Evolutionary conservation across 768 basidiomycete species (phyloP), one percentile per base, ranked within the genome.

Genomic region (Xanthoconium stramineum): DNA sequence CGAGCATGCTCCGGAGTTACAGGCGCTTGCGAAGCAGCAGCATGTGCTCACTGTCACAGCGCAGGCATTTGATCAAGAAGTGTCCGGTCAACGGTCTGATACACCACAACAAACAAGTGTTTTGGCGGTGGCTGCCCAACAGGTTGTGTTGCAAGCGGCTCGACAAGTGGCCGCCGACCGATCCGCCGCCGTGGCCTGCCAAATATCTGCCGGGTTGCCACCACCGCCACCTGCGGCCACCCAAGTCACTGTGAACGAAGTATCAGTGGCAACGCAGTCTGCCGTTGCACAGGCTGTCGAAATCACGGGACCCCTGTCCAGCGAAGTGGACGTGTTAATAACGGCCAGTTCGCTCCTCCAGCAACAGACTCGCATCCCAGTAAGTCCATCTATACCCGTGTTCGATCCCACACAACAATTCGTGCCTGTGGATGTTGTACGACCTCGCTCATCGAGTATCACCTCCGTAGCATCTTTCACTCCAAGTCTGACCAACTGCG

Each of bases 201-300:
- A 79, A 44, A 70, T 78, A 24, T 74, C 71, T 10, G 75, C 75
- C 5, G 78, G 78, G 17, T 56, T 76, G n/a, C 66, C 73, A 5
- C 67, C 71, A 1, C 64, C 65, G 3, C 69, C 68, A 7, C 49
- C 65, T 20, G 64, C 67, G n/a, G 57, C 74, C 28, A 64, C 69
- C 6, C 76, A 78, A 55, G 78, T 83, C 28, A 82, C 81, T 6
- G 80, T 82, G 46, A 79, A 80, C 54, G 82, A 83, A 53, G 80
- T 82, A 20, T 82, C 81, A 6, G 79, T 79, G 36, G 81, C 80
- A 47, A 82, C 91, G 28, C 85, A 90, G 65, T 81, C 86, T 15
- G 91, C 89, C 19, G 89, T 93, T 57, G 91, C 89, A 35, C 83
- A 86, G 66, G 91, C 91, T 38, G 89, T 93, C 38, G 87, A 86